phyloP scores from a whole-genome alignment of 1,284 basidiomycete genomes.

The Coniferiporia weirii region DNA sequence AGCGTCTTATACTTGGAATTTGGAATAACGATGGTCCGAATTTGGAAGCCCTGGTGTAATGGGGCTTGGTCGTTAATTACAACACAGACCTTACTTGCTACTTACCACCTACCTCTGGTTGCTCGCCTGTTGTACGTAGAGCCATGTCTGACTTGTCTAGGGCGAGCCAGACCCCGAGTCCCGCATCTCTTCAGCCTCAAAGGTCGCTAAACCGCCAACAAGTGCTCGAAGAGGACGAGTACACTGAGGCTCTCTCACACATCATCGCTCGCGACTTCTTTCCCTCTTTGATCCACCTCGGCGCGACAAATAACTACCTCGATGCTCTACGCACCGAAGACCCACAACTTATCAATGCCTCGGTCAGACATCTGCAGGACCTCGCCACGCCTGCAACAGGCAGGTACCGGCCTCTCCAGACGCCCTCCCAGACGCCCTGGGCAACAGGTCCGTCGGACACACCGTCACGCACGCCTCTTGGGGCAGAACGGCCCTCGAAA shows the following conservation, averaged over 20 bases:
- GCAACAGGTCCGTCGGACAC: slow-evolving; percentile 58
- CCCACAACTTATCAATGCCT: slow-evolving; percentile 64
- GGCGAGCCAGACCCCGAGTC: not conserved
- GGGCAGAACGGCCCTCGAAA: slow-evolving; percentile 42
- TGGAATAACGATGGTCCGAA: too few relatives aligned
- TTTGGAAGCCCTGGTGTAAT: too few relatives aligned
- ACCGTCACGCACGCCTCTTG: slow-evolving; percentile 44
- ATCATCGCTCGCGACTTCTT: slow-evolving; percentile 99
- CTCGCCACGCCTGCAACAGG: slow-evolving; percentile 50
- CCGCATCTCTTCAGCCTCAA: slow-evolving; percentile 22
- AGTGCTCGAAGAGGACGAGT: slow-evolving; percentile 93
- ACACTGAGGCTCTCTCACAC: slow-evolving; percentile 84
- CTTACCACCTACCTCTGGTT: not conserved
- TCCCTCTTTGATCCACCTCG: slow-evolving; percentile 81
- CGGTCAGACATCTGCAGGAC: slow-evolving; percentile 68
- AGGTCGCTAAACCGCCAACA: slow-evolving; percentile 67
- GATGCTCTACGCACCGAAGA: slow-evolving; percentile 73
- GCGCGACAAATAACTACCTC: slow-evolving; percentile 82
- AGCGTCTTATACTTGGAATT: not conserved
- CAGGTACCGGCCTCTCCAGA: slow-evolving; percentile 39
- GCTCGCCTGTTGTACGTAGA: not conserved
- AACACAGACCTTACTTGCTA: not conserved
- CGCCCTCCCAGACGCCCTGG: slow-evolving; percentile 64
- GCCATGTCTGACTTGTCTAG: slow-evolving; percentile 9
- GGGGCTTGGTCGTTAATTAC: not conserved